phyloP scores from a whole-genome alignment of 164 flowering plant species.

The Vitis rotundifolia region DNA sequence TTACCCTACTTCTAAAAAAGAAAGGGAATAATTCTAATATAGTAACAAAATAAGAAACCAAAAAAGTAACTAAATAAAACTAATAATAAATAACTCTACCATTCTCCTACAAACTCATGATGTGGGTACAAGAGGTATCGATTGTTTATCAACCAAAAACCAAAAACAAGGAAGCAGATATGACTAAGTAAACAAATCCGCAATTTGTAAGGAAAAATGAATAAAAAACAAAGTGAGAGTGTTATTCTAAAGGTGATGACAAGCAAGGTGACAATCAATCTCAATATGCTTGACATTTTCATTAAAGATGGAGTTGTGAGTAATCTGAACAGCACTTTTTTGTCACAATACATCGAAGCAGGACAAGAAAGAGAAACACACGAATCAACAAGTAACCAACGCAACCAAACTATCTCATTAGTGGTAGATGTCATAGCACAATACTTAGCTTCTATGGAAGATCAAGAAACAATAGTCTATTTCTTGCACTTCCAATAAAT shows the following conservation, averaged over 20 bases:
- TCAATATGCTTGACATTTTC: background rate
- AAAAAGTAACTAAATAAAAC: too few species aligned
- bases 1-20: too few species aligned
- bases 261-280: background rate
- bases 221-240: background rate
- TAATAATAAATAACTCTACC: too few species aligned
- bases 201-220: background rate
- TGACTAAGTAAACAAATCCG: background rate
- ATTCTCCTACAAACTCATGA: slow-evolving; percentile 2
- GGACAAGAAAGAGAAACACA: background rate
- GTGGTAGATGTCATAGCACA: too few species aligned
- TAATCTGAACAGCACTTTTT: slow-evolving; percentile 1
- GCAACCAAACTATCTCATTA: background rate
- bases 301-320: background rate
- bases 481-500: slow-evolving; percentile 4
- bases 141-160: slow-evolving; percentile 1
- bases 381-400: background rate
- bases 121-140: background rate
- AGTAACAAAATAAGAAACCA: too few species aligned
- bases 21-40: too few species aligned
- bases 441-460: too few species aligned
- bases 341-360: background rate
- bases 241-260: background rate
- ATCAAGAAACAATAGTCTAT: background rate
- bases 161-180: background rate